Conservation (phyloP, 345 rosid genomes). For the Eucalyptus victrix region DNA sequence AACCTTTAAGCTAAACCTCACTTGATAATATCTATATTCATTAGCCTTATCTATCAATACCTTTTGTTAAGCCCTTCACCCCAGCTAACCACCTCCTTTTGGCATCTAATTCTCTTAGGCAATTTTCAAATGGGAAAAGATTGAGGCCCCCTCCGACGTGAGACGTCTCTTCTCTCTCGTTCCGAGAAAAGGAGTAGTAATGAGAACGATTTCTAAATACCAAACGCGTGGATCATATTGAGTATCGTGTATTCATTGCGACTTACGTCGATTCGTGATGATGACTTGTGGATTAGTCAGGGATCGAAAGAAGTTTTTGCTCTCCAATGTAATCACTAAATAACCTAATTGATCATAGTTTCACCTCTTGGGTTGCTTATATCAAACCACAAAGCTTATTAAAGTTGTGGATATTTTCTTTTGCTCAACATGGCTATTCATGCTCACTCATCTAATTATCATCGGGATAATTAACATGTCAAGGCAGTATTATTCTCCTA, state of each 20-base stretch:
- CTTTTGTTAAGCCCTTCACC: background rate
- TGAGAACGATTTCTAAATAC: background rate
- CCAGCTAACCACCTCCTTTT: background rate
- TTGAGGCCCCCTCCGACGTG: background rate
- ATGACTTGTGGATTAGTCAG: background rate
- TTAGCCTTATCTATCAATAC: background rate
- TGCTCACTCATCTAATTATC: background rate
- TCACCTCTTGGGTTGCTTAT: background rate
- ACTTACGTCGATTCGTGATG: background rate
- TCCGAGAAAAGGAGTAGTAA: background rate
- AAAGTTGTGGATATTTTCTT: background rate
- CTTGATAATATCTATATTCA: background rate
- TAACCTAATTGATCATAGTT: background rate
- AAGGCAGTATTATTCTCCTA: background rate
- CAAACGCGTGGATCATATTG: background rate
- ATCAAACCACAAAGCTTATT: background rate
- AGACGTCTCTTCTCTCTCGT: background rate
- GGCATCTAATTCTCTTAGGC: background rate
- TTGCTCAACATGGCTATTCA: background rate
- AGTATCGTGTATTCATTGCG: background rate
- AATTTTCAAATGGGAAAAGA: background rate
- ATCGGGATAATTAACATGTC: background rate
- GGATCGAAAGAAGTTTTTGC: background rate
- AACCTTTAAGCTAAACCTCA: background rate
- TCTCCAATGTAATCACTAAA: background rate